A percentile compares a stretch with the other conserved stretches of the same genome.
Conservation (phyloP, 1,284 basidiomycete genomes). For the Trichosporon coremiiforme region DNA sequence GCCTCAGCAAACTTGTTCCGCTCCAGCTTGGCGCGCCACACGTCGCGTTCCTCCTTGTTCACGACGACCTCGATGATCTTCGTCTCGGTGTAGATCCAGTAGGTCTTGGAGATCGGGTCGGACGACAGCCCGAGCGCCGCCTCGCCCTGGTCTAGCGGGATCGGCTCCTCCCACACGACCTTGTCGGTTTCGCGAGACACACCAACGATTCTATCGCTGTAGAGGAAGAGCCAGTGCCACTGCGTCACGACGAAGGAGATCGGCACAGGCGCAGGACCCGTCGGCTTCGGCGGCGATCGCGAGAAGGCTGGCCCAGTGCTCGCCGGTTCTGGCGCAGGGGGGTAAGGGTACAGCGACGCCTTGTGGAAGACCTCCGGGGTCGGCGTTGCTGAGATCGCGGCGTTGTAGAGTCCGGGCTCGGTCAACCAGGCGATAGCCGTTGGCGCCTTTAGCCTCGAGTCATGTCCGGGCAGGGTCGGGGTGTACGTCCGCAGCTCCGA, state of each 20-base stretch:
- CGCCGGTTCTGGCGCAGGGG: slow-evolving; percentile 61
- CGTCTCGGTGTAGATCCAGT: slow-evolving; percentile 90
- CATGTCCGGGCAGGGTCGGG: slow-evolving; percentile 65
- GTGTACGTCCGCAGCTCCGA: slow-evolving; percentile 79
- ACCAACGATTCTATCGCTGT: slow-evolving; percentile 74
- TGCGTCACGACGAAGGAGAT: slow-evolving; percentile 81
- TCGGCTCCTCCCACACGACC: slow-evolving; percentile 76
- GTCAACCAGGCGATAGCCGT: slow-evolving; percentile 84
- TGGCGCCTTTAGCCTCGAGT: slow-evolving; percentile 57
- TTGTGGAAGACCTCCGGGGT: slow-evolving; percentile 43
- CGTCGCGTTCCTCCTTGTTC: slow-evolving; percentile 85
- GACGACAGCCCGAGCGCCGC: slow-evolving; percentile 70
- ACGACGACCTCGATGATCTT: slow-evolving; percentile 88
- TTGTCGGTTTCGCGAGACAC: slow-evolving; percentile 80
- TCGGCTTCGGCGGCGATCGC: slow-evolving; percentile 15
- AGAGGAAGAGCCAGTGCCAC: slow-evolving; percentile 89
- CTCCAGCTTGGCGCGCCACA: slow-evolving; percentile 89
- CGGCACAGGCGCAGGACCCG: slow-evolving; percentile 60
- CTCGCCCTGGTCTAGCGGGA: slow-evolving; percentile 72
- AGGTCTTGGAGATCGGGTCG: slow-evolving; percentile 84
- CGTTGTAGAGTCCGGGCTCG: slow-evolving; percentile 83
- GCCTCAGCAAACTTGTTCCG: slow-evolving; percentile 77
- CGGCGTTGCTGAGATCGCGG: slow-evolving; percentile 55
- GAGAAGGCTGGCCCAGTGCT: slow-evolving; percentile 2
- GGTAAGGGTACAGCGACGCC: slow-evolving; percentile 59